Percentiles rank a stretch among this genome's conserved stretches.
phyloP scores from a whole-genome alignment of 1,284 basidiomycete genomes.

The Boletus sp. region DNA sequence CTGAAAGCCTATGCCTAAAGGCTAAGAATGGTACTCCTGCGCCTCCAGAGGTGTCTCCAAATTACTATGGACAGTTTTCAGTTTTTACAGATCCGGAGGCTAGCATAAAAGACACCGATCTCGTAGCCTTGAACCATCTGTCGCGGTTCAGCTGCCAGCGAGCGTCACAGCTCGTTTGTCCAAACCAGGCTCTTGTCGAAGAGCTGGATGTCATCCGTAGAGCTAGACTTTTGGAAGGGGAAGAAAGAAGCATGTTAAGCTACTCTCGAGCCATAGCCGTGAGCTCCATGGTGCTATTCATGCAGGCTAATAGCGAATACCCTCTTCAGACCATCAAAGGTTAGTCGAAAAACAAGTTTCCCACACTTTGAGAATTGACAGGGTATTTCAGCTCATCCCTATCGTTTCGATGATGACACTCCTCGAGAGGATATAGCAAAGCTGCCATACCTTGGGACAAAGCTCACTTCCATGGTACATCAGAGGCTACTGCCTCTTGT shows the following conservation, averaged over 20 bases:
- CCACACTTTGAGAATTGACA: conserved; percentile 3
- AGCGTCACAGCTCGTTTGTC: conserved; percentile 58
- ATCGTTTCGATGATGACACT: conserved; percentile 41
- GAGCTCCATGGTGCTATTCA: conserved; percentile 22
- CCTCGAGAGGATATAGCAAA: conserved; percentile 45
- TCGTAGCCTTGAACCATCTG: conserved; percentile 32
- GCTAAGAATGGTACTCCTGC: background rate
- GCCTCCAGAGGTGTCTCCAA: conserved; percentile 7
- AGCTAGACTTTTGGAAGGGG: conserved; percentile 58
- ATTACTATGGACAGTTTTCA: conserved; percentile 8
- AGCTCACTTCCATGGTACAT: conserved; percentile 54
- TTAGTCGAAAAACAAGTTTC: conserved; percentile 23
- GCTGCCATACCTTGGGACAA: conserved; percentile 59
- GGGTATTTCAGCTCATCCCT: conserved; percentile 56
- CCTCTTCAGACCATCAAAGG: conserved; percentile 57
- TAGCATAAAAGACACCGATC: conserved; percentile 12
- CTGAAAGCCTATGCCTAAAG: conserved; percentile 42
- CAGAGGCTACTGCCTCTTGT: background rate
- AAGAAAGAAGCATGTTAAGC: conserved; percentile 59
- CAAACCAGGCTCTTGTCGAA: conserved; percentile 55
- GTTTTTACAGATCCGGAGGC: conserved; percentile 10
- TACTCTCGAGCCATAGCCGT: conserved; percentile 68
- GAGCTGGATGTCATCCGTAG: conserved; percentile 59
- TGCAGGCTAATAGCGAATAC: background rate
- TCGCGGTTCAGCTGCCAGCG: conserved; percentile 58